Evolutionary conservation across 1,284 basidiomycete species (phyloP), one percentile per base, ranked within the genome.

Genomic region (Austroboletus novae-zelandiae): DNA sequence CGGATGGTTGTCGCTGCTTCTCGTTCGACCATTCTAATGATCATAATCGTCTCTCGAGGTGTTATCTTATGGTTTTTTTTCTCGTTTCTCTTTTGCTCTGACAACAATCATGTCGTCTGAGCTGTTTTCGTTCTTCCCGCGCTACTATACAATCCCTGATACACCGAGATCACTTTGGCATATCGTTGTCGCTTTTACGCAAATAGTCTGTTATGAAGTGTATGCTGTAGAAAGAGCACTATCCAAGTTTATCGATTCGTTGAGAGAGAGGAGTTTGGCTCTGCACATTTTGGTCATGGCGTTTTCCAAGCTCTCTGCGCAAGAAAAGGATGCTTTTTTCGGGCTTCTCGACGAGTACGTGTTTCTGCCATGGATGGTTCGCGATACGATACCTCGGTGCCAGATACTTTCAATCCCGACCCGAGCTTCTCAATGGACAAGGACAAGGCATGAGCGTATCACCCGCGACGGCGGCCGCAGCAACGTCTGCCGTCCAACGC

Each of bases 251-350:
- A 51, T 42, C 15, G 40, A 48, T 48, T 6, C 31, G 7, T 14
- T 17, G 35, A 10, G 35, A 36, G 9, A 5, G 40, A 52, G 46
- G 31, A 52, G 18, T 35, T n/a, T 32, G 10, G 7, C 14, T 32
- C 31, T 32, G 31, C 31, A 35, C 14, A n/a, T 14, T 7, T 7
- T 7, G 15, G 27, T 56, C 42, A 88, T 88, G 86, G 83, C 84
- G 34, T 90, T 90, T 65, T 64, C 86, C 47, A 83, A 79, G 55
- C 75, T 90, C 41, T 72, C 78, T 29, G 52, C 68, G 40, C 69
- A 80, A 56, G 88, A 90, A 65, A 90, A 89, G 67, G 79, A 86
- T 55, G 87, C 87, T 11, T 90, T 90, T 68, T 90, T 90, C 63
- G 75, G 78, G 25, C 77, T 90, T 17, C 72, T 90, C 34, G 87